phyloP scores from a whole-genome alignment of 331 rosid genomes.

The Rhamnella rubrinervis region DNA sequence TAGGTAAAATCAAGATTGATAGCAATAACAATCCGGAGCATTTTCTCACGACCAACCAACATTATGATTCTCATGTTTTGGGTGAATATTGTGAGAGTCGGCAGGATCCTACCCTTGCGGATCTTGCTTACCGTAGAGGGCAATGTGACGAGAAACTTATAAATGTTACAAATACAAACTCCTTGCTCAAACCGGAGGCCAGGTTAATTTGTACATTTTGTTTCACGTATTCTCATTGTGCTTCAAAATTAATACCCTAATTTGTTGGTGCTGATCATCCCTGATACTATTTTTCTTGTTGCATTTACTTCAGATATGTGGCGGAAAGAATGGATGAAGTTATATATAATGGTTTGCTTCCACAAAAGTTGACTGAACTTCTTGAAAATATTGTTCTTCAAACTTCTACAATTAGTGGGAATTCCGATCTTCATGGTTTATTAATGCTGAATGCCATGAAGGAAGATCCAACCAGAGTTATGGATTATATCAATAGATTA shows the following conservation, averaged over 20 bases:
- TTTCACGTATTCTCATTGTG: slow-evolving; percentile 14
- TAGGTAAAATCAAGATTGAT: slow-evolving; percentile 39
- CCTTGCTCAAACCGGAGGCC: slow-evolving; percentile 43
- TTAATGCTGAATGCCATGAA: slow-evolving; percentile 74
- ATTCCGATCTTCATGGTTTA: slow-evolving; percentile 68
- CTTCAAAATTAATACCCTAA: slow-evolving; percentile 14
- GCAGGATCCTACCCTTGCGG: slow-evolving; percentile 38
- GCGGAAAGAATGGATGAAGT: slow-evolving; percentile 90
- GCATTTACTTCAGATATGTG: slow-evolving; percentile 52
- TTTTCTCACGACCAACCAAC: slow-evolving; percentile 41
- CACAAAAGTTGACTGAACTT: slow-evolving; percentile 75
- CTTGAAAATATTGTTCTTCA: slow-evolving; percentile 84
- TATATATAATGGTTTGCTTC: slow-evolving; percentile 78
- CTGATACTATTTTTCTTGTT: slow-evolving; percentile 26
- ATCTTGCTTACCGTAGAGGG: slow-evolving; percentile 40
- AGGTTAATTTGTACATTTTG: slow-evolving; percentile 40
- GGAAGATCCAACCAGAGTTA: slow-evolving; percentile 80
- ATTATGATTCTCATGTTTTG: slow-evolving; percentile 40
- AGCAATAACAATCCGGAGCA: slow-evolving; percentile 41
- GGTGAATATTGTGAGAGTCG: slow-evolving; percentile 41
- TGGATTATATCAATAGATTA: slow-evolving; percentile 75
- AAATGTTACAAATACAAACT: slow-evolving; percentile 35
- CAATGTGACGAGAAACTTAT: slow-evolving; percentile 40
- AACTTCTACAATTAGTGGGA: slow-evolving; percentile 77
- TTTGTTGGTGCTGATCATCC: neutral